Evolutionary conservation across 1,139 yeast genomes (phyloP), one percentile per base, ranked within the genome.

Genomic region (Casaregolazyma lundiana): DNA sequence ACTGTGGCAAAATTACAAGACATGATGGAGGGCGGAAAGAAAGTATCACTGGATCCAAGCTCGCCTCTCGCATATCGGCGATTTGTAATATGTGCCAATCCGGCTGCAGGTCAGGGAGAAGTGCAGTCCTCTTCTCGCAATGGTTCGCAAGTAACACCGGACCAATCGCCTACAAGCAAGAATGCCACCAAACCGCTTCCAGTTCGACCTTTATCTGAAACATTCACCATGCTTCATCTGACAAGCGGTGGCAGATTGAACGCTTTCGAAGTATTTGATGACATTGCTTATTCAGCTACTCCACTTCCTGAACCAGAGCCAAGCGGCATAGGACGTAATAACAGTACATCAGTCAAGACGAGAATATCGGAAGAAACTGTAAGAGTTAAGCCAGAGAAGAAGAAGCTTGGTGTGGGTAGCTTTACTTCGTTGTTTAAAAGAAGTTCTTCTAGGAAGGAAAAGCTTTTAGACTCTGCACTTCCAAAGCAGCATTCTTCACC

Each of bases 181-280:
- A 34, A 17, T 9, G 21, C 5, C 21, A 32, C 20, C 2, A 19
- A 22, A 6, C 16, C 39, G 5, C 39, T 34, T 29, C 45, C 40
- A 15, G 21, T 15, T 6, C 35, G 35, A 11, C 15, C 19, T 6
- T 11, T 30, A 7, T 9, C 37, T n/a, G 29, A 35, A 2, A 22
- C 37, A 2, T 16, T 20, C n/a, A 26, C 32, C 11, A 26, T 26
- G 32, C 11, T 26, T 13, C 32, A 15, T 26, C 30, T 40, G 36
- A 40, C 36, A 7, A 40, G 30, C 15, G 43, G 43, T 3, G 45
- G 45, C 24, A 54, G 67, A 4, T 56, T 62, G 13, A 60, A 81
- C 62, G 80, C 89, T 0, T 85, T 73, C 64, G 95, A 85, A 57
- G 77, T 84, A 4, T 77, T 84, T 54, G 95, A 85, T 61, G 92